phyloP scores from a whole-genome alignment of 192 early-diverging fungal species.

The Kickxella alabastrina region DNA sequence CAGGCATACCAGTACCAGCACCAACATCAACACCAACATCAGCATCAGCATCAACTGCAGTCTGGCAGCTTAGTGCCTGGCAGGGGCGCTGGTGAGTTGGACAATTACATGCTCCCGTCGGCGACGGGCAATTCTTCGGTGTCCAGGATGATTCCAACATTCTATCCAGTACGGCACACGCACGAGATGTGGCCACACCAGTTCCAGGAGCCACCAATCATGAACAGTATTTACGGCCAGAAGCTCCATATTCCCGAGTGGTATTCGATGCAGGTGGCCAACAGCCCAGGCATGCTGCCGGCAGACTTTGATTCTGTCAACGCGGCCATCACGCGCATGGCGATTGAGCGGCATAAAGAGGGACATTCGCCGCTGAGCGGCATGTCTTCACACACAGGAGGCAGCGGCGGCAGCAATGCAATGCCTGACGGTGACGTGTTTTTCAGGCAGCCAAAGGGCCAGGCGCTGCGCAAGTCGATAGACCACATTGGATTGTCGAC shows the following conservation, averaged over 20 bases:
- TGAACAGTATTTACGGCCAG: conserved; percentile 5
- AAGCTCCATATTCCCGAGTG: conserved; percentile 16
- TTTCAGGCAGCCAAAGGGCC: not conserved
- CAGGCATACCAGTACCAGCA: not conserved
- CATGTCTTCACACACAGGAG: not conserved
- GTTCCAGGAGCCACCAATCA: conserved; percentile 8
- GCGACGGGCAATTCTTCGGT: conserved; percentile 1
- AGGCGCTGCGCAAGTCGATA: not conserved
- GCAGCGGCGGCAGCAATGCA: not conserved
- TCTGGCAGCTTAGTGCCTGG: not conserved
- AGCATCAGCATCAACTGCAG: too few relatives aligned
- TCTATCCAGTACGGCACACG: conserved; percentile 22
- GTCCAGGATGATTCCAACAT: conserved; percentile 13
- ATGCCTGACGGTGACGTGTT: not conserved
- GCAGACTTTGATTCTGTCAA: conserved; percentile 45
- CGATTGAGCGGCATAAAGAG: conserved; percentile 12
- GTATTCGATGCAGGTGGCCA: conserved; percentile 21
- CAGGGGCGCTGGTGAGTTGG: not conserved
- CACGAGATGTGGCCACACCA: conserved; percentile 49
- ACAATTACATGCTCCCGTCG: not conserved
- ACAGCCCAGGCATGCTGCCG: conserved; percentile 25
- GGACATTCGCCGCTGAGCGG: conserved; percentile 2
- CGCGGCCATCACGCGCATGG: conserved; percentile 36
- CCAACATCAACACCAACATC: not conserved
- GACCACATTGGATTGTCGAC: conserved; percentile 15